These are phyloP conservation scores for Anaeramoeba flamelloides DNA, from an alignment of 78 protist species.

Conservation along the genomic window DNA sequence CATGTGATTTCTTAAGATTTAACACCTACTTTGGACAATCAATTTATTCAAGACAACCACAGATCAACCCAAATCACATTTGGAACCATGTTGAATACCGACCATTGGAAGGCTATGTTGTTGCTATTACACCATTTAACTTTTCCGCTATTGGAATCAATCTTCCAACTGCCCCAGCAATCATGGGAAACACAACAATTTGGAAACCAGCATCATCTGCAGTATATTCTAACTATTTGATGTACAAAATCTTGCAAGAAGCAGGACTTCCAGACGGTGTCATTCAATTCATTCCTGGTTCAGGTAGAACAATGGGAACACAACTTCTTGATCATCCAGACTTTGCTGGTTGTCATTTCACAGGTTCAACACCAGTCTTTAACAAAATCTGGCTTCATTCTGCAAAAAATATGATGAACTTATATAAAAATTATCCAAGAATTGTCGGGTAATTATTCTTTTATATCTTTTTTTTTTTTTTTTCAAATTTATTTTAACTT, in stretches of 20 bases:
- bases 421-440: conserved; percentile 58
- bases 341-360: conserved; percentile 70
- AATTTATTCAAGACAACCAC: conserved; percentile 61
- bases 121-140: conserved; percentile 83
- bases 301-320: conserved; percentile 17
- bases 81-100: conserved; percentile 73
- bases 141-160: conserved; percentile 84
- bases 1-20: conserved; percentile 69
- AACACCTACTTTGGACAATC: conserved; percentile 45
- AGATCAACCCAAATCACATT: conserved; percentile 26
- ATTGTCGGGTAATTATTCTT: no score
- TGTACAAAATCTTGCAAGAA: conserved; percentile 55
- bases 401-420: conserved; percentile 25
- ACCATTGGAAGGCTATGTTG: conserved; percentile 77
- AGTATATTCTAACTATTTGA: conserved; percentile 40
- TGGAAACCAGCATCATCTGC: conserved; percentile 80
- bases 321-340: conserved; percentile 18
- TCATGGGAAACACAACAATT: conserved; percentile 75
- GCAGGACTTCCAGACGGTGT: conserved; percentile 89
- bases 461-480: no score
- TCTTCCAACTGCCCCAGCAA: conserved; percentile 68
- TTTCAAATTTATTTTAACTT: no score
- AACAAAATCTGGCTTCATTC: conserved; percentile 30
- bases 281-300: conserved; percentile 33
- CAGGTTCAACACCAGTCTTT: conserved; percentile 71